Conservation (phyloP, 495 filamentous ascomycete species). For the Penicillium coffeae region DNA sequence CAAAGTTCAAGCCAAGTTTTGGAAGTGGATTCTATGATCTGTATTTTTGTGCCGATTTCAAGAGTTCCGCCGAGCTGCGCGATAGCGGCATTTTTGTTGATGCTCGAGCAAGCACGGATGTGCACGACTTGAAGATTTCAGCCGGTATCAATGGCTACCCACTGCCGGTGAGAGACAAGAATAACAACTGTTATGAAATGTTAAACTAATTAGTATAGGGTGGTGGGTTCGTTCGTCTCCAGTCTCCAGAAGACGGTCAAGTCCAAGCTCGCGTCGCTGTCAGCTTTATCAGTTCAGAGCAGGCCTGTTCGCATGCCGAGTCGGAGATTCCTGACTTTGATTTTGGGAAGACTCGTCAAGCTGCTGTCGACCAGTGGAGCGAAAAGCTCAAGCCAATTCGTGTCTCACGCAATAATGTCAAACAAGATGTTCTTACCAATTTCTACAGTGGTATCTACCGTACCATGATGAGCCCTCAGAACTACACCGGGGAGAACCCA, state of each 20-base stretch:
- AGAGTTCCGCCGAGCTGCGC: constrained; percentile 41
- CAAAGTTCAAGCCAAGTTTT: constrained; percentile 67
- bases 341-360: constrained; percentile 36
- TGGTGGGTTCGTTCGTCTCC: constrained; percentile 63
- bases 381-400: constrained; percentile 52
- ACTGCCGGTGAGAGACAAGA: constrained; percentile 45
- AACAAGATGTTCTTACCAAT: constrained; percentile 55
- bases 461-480: constrained; percentile 67
- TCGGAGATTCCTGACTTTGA: constrained; percentile 55
- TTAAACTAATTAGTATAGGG: constrained; percentile 30
- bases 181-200: not conserved
- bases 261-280: constrained; percentile 65
- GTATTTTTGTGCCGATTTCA: constrained; percentile 67
- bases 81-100: constrained; percentile 44
- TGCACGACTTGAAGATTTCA: constrained; percentile 58
- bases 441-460: constrained; percentile 53
- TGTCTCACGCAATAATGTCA: constrained; percentile 44
- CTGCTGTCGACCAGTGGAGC: constrained; percentile 45
- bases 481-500: constrained; percentile 73
- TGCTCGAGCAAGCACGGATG: constrained; percentile 34
- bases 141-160: constrained; percentile 69
- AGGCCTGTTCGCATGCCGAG: constrained; percentile 61
- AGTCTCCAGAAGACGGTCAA: constrained; percentile 30
- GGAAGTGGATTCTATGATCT: constrained; percentile 56
- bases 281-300: constrained; percentile 61